A percentile compares a stretch with the other conserved stretches of the same genome.
Conservation (phyloP, 176 grass and related monocot species). For the Poa annua region DNA sequence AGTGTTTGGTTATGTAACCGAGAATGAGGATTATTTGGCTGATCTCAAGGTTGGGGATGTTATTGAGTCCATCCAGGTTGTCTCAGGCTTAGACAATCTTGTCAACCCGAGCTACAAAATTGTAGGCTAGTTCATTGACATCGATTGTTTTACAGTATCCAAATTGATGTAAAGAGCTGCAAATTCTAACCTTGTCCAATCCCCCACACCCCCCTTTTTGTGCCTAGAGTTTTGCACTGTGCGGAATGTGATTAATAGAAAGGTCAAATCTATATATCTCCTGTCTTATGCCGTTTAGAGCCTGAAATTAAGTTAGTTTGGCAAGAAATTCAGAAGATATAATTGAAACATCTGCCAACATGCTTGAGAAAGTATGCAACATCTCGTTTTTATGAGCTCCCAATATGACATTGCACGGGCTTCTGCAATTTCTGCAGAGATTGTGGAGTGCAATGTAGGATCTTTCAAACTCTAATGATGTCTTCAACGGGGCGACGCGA, state of each 20-base stretch:
- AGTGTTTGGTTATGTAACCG: conserved; percentile 82
- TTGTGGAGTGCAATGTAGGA: background rate
- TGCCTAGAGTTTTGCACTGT: conserved; percentile 29
- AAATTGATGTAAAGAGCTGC: conserved; percentile 36
- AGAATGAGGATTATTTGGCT: conserved; percentile 88
- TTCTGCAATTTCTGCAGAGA: background rate
- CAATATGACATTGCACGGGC: background rate
- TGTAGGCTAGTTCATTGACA: conserved; percentile 59
- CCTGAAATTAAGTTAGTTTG: background rate
- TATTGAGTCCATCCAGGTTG: conserved; percentile 92
- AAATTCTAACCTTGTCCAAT: conserved; percentile 21
- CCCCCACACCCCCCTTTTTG: background rate
- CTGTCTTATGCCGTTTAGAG: background rate
- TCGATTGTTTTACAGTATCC: conserved; percentile 20
- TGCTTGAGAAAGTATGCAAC: background rate
- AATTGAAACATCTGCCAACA: background rate
- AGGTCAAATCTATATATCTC: conserved; percentile 4
- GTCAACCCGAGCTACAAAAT: conserved; percentile 95
- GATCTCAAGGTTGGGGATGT: conserved; percentile 98
- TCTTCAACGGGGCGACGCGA: no score
- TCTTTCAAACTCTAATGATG: no score
- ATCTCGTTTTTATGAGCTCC: background rate
- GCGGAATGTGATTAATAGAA: conserved; percentile 31
- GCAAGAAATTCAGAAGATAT: conserved; percentile 4
- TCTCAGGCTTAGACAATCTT: conserved; percentile 91